Evolutionary conservation across 2,329 filamentous ascomycete genomes (phyloP).

Genomic region (Balansia obtecta): DNA sequence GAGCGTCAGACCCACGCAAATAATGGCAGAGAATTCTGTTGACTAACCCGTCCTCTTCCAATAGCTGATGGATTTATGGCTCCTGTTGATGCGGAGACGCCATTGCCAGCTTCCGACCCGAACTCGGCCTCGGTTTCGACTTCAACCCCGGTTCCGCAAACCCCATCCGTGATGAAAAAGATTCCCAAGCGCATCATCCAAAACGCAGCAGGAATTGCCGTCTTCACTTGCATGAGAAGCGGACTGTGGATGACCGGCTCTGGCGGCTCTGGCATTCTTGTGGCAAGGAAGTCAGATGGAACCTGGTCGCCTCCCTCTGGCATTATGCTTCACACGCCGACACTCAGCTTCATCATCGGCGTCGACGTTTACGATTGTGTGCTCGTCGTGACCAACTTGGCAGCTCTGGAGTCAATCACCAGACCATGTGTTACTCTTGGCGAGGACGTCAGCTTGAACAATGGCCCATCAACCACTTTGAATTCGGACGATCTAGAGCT

Average conservation of each 20-base stretch:
- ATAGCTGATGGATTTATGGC: conserved; percentile 45
- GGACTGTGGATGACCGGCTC: conserved; percentile 87
- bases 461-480: conserved; percentile 56
- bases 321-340: conserved; percentile 80
- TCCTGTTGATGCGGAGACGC: conserved; percentile 20
- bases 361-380: conserved; percentile 96
- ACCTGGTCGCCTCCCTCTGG: conserved; percentile 87
- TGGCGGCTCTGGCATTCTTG: conserved; percentile 76
- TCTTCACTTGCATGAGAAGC: conserved; percentile 93
- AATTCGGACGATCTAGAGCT: conserved; percentile 40
- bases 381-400: conserved; percentile 77
- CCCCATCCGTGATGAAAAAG: conserved; percentile 52
- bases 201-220: conserved; percentile 79
- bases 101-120: conserved; percentile 4
- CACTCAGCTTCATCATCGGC: conserved; percentile 78
- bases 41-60: conserved; percentile 4
- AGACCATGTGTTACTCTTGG: conserved; percentile 69
- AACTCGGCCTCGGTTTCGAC: conserved; percentile 15
- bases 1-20: neutral
- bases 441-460: conserved; percentile 63
- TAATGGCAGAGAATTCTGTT: neutral
- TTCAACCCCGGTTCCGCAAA: conserved; percentile 25
- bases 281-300: conserved; percentile 73
- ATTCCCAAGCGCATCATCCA: conserved; percentile 78
- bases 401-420: conserved; percentile 75